phyloP scores from a whole-genome alignment of 495 filamentous ascomycete genomes.

The Hyaloscypha hepaticicola region DNA sequence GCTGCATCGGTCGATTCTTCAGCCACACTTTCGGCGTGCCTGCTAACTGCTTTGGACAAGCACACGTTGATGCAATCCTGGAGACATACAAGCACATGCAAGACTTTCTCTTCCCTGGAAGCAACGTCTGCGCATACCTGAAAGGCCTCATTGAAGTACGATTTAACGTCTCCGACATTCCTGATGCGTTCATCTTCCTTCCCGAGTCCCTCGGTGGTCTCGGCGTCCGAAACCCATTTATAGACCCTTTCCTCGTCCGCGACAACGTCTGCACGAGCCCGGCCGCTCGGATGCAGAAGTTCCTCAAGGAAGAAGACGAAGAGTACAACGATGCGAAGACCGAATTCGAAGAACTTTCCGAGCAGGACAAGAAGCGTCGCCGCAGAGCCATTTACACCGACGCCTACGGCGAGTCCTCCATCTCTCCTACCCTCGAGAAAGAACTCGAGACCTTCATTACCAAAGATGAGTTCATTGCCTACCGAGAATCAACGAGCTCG shows the following conservation, averaged over 20 bases:
- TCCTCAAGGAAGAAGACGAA: conserved; percentile 40
- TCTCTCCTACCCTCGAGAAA: neutral
- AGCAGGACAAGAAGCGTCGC: conserved; percentile 1
- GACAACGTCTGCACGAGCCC: conserved; percentile 36
- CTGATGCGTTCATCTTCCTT: conserved; percentile 63
- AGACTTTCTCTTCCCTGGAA: conserved; percentile 43
- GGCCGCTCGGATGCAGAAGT: conserved; percentile 34
- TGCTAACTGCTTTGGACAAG: conserved; percentile 60
- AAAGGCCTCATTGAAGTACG: conserved; percentile 51
- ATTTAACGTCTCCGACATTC: conserved; percentile 54
- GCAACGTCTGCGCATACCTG: conserved; percentile 52
- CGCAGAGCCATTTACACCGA: conserved; percentile 17
- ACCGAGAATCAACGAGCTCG: conserved; percentile 39
- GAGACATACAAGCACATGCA: conserved; percentile 59
- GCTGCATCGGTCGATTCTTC: conserved; percentile 64
- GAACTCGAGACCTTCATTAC: conserved; percentile 39
- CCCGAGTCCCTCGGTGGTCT: conserved; percentile 55
- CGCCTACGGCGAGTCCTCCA: neutral
- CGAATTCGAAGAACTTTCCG: conserved; percentile 31
- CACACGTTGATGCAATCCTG: conserved; percentile 62
- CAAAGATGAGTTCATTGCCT: conserved; percentile 47
- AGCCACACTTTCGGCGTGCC: conserved; percentile 65
- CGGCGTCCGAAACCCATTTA: conserved; percentile 55
- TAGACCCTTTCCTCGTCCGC: conserved; percentile 43
- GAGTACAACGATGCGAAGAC: conserved; percentile 39